Base-by-base conservation (phyloP, 306 rosid genomes). In the Trifolium pratense region DNA sequence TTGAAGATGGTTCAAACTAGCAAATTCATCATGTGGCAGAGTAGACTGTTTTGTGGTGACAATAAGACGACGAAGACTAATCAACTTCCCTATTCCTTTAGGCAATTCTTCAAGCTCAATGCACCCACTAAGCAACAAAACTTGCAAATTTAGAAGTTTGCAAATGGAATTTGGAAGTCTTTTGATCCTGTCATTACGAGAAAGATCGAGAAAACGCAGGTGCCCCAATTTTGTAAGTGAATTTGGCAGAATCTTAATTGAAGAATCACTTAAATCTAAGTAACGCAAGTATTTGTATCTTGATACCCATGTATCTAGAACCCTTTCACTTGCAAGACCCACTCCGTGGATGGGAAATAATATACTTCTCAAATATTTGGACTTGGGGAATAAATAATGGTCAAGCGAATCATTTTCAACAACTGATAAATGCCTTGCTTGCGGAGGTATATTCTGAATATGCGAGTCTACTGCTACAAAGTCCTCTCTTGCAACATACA, bases 41-140 rank as follows among this genome's bases (percentile, higher is more conserved):
- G 31, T 9, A 23, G 58, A 34, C 9, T 74, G 71, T 12, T 74
- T 74, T 48, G 78, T 75, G 66, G 79, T 65, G 40, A 75, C 40
- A 17, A 1, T 1, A 17, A 75, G 9, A 2, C 17, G 4, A n/a
- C 12, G 79, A 17, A 75, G 79, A 39, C 32, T 65, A 64, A 52
- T 62, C 9, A 49, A 9, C 3, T 62, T 63, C n/a, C 63, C 61
- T 15, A 74, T 34, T 20, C 59, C 78, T 15, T 63, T 20, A 2
- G 78, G 78, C 52, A 74, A 48, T 11, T 18, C 9, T 49, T 74
- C 71, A 63, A 49, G 55, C 3, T 49, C 16, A 2, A 10, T 49
- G 55, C 55, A 49, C 4, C 20, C 55, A 0, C 14, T 49, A 8
- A 49, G 21, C 10, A 6, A 49, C 21, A 49, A 49, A 49, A n/a